phyloP scores from a whole-genome alignment of 768 basidiomycete genomes.

The Leccinum aurantiacum region DNA sequence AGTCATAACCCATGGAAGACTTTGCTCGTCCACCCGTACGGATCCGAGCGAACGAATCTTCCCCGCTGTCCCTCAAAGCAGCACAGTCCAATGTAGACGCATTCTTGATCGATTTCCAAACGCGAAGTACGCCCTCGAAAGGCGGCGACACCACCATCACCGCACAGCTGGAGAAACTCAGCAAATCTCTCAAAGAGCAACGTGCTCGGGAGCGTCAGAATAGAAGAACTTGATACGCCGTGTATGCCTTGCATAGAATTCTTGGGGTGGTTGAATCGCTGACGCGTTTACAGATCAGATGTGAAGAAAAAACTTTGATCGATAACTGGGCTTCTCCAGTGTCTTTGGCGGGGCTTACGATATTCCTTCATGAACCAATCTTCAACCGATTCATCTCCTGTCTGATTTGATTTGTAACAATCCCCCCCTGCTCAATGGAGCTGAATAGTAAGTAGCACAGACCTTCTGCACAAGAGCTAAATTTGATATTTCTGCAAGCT shows the following conservation, averaged over 20 bases:
- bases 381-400: too few relatives aligned
- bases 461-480: too few relatives aligned
- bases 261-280: neutral
- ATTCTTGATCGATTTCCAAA: slow-evolving; percentile 52
- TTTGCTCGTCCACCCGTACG: slow-evolving; percentile 48
- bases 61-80: slow-evolving; percentile 39
- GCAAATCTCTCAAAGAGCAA: slow-evolving; percentile 52
- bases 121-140: slow-evolving; percentile 45
- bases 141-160: slow-evolving; percentile 56
- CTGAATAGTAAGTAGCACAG: too few relatives aligned
- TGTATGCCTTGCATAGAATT: neutral
- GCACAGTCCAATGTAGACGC: slow-evolving; percentile 42
- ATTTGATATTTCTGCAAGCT: too few relatives aligned
- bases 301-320: too few relatives aligned
- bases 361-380: too few relatives aligned
- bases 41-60: slow-evolving; percentile 39
- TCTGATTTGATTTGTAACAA: too few relatives aligned
- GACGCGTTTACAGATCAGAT: slow-evolving; percentile 8
- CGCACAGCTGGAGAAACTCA: slow-evolving; percentile 59
- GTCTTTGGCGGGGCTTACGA: too few relatives aligned
- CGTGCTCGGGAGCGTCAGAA: slow-evolving; percentile 27
- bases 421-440: too few relatives aligned
- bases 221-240: neutral
- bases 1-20: slow-evolving; percentile 39
- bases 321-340: neutral